Percentiles rank a stretch among this genome's conserved stretches.
Evolutionary conservation across 1,284 basidiomycete species (phyloP).

Genomic region (Cyathus olla): DNA sequence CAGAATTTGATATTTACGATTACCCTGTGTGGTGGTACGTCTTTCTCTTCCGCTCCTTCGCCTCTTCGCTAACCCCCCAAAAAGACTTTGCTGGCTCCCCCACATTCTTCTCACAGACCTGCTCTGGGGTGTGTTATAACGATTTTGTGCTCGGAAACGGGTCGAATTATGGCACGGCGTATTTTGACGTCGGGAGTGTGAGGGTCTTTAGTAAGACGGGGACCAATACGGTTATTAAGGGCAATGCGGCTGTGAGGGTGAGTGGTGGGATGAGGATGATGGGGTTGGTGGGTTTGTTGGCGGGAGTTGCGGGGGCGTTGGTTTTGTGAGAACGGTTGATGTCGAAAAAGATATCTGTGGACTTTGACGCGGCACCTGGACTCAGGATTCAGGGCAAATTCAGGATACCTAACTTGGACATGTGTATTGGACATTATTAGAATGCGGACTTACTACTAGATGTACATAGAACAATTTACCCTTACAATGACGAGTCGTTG

Average conservation of each 20-base stretch:
- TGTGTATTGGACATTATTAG: no score
- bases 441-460: no score
- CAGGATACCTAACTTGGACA: no score
- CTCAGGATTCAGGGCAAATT: no score
- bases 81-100: conserved; percentile 61
- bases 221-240: conserved; percentile 19
- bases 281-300: no score
- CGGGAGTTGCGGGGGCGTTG: no score
- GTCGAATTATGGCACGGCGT: conserved; percentile 75
- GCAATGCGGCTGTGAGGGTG: background rate
- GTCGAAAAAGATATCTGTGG: no score
- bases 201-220: conserved; percentile 59
- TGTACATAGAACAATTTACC: no score
- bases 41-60: background rate
- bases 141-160: conserved; percentile 80
- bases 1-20: conserved; percentile 82
- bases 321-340: no score
- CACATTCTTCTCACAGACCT: conserved; percentile 70
- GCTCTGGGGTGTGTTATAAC: conserved; percentile 75
- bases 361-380: no score
- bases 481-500: no score
- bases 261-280: no score
- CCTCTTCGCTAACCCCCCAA: background rate
- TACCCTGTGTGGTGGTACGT: conserved; percentile 78
- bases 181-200: conserved; percentile 79